Conservation (phyloP, 768 basidiomycete genomes). For the Plicaturopsis crispa region DNA sequence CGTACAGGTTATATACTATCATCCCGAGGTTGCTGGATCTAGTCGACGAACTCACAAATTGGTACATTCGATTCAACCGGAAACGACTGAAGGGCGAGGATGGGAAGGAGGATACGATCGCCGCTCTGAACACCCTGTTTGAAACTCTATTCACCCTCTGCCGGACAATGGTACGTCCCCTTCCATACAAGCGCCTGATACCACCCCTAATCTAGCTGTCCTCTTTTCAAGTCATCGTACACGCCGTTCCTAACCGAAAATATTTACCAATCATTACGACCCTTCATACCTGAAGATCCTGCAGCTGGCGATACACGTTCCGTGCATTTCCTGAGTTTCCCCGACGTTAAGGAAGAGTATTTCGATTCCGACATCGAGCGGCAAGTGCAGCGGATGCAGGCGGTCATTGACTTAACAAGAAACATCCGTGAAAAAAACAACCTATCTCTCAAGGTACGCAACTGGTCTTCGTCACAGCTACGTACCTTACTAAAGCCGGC, state of each 20-base stretch:
- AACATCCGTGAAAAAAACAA: conserved; percentile 83
- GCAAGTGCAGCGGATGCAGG: conserved; percentile 90
- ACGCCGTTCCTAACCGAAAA: conserved; percentile 98
- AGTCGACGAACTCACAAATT: conserved; percentile 95
- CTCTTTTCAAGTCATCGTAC: conserved; percentile 78
- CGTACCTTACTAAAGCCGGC: conserved; percentile 2
- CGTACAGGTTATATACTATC: conserved; percentile 95
- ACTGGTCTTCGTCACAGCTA: not conserved
- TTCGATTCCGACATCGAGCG: conserved; percentile 91
- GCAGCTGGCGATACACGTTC: conserved; percentile 76
- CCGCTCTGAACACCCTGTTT: conserved; percentile 92
- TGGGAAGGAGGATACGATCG: conserved; percentile 76
- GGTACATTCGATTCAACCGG: conserved; percentile 99
- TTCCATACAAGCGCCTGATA: not conserved
- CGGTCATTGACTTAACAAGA: conserved; percentile 87
- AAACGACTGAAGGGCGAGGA: conserved; percentile 93
- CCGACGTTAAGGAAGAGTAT: conserved; percentile 89
- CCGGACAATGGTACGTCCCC: conserved; percentile 76
- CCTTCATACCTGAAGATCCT: conserved; percentile 77
- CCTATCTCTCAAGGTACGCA: conserved; percentile 79
- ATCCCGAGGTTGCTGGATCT: conserved; percentile 90
- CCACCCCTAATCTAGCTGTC: not conserved
- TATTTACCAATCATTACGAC: conserved; percentile 83
- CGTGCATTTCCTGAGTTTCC: conserved; percentile 93
- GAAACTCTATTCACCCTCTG: conserved; percentile 93